Conservation (phyloP, 768 basidiomycete genomes). For the Polyporus arcularius region DNA sequence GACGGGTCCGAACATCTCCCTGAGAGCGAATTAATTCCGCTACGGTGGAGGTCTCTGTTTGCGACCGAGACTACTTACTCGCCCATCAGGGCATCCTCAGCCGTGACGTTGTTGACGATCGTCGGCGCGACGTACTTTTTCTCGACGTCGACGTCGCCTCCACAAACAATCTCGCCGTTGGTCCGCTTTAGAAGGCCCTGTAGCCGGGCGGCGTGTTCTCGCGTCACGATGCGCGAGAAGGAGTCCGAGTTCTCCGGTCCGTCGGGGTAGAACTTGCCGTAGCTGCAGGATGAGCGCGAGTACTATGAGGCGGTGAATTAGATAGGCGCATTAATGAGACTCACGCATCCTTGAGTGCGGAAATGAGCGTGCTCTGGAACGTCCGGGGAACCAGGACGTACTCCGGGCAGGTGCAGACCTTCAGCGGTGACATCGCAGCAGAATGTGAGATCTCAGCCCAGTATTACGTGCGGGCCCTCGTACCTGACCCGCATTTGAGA, state of each 20-base stretch:
- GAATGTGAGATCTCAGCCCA: not conserved
- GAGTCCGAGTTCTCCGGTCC: constrained; percentile 42
- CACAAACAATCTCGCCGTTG: constrained; percentile 64
- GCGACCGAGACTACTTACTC: constrained; percentile 49
- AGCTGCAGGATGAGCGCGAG: constrained; percentile 32
- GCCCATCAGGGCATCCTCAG: constrained; percentile 72
- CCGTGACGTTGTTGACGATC: constrained; percentile 59
- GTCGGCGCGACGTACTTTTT: constrained; percentile 71
- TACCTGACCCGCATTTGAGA: constrained; percentile 64
- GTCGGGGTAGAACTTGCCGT: constrained; percentile 54
- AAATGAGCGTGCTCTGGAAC: constrained; percentile 39
- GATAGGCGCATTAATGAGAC: constrained; percentile 14
- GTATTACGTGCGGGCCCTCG: not conserved
- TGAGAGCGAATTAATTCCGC: constrained; percentile 26
- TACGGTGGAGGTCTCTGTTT: not conserved
- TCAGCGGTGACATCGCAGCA: constrained; percentile 14
- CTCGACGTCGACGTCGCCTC: constrained; percentile 59
- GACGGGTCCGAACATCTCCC: constrained; percentile 85
- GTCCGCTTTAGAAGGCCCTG: constrained; percentile 62
- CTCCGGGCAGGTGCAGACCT: constrained; percentile 70
- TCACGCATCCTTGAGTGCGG: constrained; percentile 44
- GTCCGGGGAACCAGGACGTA: constrained; percentile 47
- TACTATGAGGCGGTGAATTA: not conserved
- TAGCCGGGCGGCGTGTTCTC: constrained; percentile 55
- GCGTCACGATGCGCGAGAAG: constrained; percentile 52